Base-by-base conservation (phyloP, 495 filamentous ascomycete genomes). In the Aspergillus avenaceus region DNA sequence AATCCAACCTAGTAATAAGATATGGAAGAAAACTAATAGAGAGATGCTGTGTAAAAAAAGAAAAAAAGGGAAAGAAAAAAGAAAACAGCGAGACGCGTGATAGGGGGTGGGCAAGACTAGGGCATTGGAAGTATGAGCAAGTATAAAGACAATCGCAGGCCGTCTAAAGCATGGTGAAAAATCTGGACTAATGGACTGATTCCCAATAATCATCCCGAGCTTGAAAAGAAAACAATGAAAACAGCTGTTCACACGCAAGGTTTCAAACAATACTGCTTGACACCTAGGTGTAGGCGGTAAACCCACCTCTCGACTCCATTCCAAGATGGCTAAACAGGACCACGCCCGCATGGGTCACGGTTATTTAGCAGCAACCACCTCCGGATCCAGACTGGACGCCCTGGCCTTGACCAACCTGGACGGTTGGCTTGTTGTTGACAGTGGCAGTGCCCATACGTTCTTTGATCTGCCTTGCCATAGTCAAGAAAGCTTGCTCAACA, bases 401-500 rank as follows among this genome's bases (percentile, higher is more conserved):
- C 69, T 93, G 89, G 59, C 95, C 95, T 64, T 88, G 86, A 40
- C 88, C 85, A 54, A 99, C 93, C 61, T 95, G 89, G 64, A 99
- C 90, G 52, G 89, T 95, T 45, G 91, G 90, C 78, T 99, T 99
- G 78, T 95, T 96, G 79, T 97, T 95, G 72, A 91, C 90, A 50
- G 90, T 91, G 21, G 91, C 88, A 51, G 90, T 96, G 62, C 93
- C 93, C 93, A 97, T 97, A 57, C 95, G 85, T 76, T 99, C 95
- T 82, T 99, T 99, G 76, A 99, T 97, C 69, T 97, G 92, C 71
- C 93, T 87, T 47, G 93, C 93, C 93, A 99, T 99, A 62, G 93
- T 97, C 74, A 99, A 76, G 85, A 99, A 99, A 61, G 93, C 91
- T 76, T 99, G 93, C 73, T 99, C 93, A 63, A 99, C 93, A 67